A percentile compares a stretch with the other conserved stretches of the same genome.
Evolutionary conservation across 2,329 filamentous ascomycete species (phyloP).

Genomic region (Colletotrichum siamense): DNA sequence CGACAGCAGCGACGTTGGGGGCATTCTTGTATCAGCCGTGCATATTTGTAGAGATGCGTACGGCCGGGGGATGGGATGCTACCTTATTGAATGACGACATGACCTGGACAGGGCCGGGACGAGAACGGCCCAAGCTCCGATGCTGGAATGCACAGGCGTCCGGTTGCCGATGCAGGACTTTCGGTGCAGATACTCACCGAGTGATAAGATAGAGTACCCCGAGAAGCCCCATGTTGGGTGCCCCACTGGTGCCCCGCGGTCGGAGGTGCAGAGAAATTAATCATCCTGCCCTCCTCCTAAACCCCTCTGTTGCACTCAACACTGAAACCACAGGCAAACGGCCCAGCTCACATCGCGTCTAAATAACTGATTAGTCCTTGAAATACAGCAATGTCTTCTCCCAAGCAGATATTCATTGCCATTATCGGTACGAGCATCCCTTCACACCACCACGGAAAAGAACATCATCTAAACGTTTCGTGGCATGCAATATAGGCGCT

Average conservation of each 20-base stretch:
- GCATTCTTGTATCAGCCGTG: background rate
- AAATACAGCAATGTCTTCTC: slow-evolving; percentile 41
- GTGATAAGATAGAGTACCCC: background rate
- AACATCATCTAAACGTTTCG: slow-evolving; percentile 5
- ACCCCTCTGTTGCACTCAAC: background rate
- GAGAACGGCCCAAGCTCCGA: background rate
- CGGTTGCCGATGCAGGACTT: background rate
- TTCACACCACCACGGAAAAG: background rate
- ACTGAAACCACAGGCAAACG: background rate
- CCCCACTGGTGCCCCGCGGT: slow-evolving; percentile 14
- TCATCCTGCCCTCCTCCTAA: background rate
- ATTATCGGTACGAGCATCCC: slow-evolving; percentile 48
- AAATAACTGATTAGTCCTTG: background rate
- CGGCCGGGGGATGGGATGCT: background rate
- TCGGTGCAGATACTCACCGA: background rate
- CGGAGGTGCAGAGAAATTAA: slow-evolving; percentile 4
- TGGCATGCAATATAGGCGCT: slow-evolving; percentile 64
- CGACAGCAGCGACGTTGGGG: background rate
- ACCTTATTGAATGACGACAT: slow-evolving; percentile 11
- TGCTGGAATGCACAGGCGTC: background rate
- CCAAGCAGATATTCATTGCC: slow-evolving; percentile 57
- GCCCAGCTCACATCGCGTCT: background rate
- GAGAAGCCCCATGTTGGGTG: background rate
- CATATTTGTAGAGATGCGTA: background rate
- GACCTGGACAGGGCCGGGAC: background rate